These are phyloP conservation scores for Hypoxylon sp. DNA, from an alignment of 2,329 filamentous ascomycete species.

Conservation along the genomic window DNA sequence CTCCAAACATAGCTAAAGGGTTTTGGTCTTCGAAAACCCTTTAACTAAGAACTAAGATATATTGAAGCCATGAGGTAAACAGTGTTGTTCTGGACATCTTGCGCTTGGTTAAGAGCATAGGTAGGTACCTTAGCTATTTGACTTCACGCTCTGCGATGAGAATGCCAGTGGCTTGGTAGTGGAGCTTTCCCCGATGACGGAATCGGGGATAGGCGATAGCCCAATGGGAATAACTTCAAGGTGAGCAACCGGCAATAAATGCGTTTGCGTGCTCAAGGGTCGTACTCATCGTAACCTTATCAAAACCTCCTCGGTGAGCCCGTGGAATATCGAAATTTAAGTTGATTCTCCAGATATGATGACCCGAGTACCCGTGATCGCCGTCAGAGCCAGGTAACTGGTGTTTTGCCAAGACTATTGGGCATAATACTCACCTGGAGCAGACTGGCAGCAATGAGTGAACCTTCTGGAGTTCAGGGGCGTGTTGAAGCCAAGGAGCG, in stretches of 20 bases:
- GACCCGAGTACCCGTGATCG: slow-evolving; percentile 1
- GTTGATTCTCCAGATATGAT: slow-evolving; percentile 6
- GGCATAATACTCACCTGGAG: slow-evolving; percentile 15
- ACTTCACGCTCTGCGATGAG: background rate
- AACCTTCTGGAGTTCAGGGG: background rate
- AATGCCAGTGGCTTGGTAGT: slow-evolving; percentile 27
- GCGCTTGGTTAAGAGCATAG: background rate
- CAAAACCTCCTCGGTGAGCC: slow-evolving; percentile 11
- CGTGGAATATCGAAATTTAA: slow-evolving; percentile 8
- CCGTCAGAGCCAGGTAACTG: background rate
- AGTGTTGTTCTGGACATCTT: background rate
- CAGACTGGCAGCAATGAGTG: slow-evolving; percentile 14
- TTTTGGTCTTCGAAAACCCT: background rate
- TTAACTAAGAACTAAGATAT: background rate
- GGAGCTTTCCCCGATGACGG: slow-evolving; percentile 25
- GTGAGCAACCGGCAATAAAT: slow-evolving; percentile 24
- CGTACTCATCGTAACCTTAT: slow-evolving; percentile 26
- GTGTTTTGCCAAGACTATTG: slow-evolving; percentile 7
- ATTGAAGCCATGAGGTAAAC: background rate
- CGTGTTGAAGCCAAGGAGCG: slow-evolving; percentile 18
- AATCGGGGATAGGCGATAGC: slow-evolving; percentile 36
- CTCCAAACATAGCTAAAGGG: background rate
- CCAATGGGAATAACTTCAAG: slow-evolving; percentile 33
- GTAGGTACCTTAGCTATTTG: background rate
- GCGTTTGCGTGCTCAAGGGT: slow-evolving; percentile 22